These are phyloP conservation scores for Leucosporidium scottii DNA, from an alignment of 768 basidiomycete genomes.

Conservation along the genomic window DNA sequence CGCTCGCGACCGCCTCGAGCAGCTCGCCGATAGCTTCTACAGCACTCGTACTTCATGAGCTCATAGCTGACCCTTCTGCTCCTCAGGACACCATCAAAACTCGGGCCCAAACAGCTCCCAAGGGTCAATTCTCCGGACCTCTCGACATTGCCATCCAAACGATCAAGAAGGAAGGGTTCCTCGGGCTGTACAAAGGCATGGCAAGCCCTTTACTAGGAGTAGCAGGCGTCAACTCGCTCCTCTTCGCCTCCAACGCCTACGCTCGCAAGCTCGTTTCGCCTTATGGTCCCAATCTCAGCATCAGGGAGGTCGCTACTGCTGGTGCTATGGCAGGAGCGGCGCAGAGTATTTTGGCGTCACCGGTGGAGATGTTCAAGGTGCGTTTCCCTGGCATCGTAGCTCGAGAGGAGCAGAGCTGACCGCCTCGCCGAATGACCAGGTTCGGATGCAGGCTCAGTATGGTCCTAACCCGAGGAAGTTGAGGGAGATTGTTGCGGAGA, in stretches of 20 bases:
- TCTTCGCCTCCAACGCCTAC: conserved; percentile 83
- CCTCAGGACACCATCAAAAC: conserved; percentile 37
- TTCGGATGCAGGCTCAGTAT: conserved; percentile 50
- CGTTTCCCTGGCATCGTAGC: not conserved
- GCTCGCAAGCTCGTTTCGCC: conserved; percentile 80
- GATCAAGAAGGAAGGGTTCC: conserved; percentile 73
- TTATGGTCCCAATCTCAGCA: conserved; percentile 59
- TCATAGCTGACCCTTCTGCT: not conserved
- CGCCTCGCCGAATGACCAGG: not conserved
- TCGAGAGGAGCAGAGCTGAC: not conserved
- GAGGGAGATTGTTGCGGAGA: conserved; percentile 62
- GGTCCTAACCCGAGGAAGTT: conserved; percentile 70
- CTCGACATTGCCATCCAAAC: conserved; percentile 84
- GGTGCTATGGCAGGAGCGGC: conserved; percentile 88
- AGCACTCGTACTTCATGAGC: not conserved
- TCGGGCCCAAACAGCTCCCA: conserved; percentile 44
- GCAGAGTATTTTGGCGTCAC: conserved; percentile 78
- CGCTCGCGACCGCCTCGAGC: not conserved
- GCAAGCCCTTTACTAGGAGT: conserved; percentile 83
- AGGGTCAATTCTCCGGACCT: conserved; percentile 65
- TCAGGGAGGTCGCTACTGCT: conserved; percentile 71
- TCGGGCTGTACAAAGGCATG: conserved; percentile 98
- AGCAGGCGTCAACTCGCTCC: conserved; percentile 88
- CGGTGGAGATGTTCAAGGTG: conserved; percentile 97
- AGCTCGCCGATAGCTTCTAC: not conserved